These are phyloP conservation scores for Dendrobium nobile DNA, from an alignment of 106 monocot genomes.

Conservation along the genomic window DNA sequence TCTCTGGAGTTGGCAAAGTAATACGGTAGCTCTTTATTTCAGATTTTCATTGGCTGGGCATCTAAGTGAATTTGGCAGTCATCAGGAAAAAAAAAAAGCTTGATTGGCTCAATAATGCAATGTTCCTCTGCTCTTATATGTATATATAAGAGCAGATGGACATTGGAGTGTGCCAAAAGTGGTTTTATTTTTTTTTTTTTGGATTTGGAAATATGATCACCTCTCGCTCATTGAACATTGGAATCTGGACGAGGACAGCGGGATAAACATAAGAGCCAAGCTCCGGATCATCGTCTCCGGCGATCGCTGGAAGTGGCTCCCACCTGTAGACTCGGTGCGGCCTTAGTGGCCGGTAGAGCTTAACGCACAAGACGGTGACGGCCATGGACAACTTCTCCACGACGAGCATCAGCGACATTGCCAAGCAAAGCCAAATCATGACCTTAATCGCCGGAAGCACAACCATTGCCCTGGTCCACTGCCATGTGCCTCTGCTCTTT, in stretches of 20 bases:
- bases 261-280: neutral
- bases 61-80: neutral
- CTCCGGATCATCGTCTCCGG: neutral
- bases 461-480: too few species aligned
- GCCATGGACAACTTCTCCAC: constrained; percentile 1
- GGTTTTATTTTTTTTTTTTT: too few species aligned
- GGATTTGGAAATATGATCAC: neutral
- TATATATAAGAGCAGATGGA: neutral
- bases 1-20: too few species aligned
- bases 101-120: neutral
- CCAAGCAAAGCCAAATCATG: constrained; percentile 3
- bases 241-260: constrained; percentile 1
- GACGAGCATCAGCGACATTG: constrained; percentile 1
- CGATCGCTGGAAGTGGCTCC: neutral
- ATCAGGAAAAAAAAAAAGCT: neutral
- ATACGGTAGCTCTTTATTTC: neutral
- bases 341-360: neutral
- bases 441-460: neutral
- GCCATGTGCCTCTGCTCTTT: neutral
- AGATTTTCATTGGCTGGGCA: neutral
- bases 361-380: neutral
- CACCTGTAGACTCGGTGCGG: neutral
- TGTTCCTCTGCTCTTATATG: neutral
- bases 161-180: too few species aligned
- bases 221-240: constrained; percentile 4